Evolutionary conservation across 2,329 filamentous ascomycete species (phyloP).

Genomic region (Aspergillus melleus): DNA sequence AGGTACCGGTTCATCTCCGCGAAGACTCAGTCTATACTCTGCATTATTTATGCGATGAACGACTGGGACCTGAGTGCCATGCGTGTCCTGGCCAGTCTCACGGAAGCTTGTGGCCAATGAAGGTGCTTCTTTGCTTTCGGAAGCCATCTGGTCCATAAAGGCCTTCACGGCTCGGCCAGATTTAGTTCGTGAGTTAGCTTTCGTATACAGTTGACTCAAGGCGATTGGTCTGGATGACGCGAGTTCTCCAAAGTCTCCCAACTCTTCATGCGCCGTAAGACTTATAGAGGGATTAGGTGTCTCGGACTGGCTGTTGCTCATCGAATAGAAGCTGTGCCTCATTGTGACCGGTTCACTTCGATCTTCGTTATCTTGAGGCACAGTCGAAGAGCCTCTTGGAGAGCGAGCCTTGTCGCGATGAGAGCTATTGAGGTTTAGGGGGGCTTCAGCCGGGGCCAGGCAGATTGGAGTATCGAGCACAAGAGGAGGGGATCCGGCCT

Average conservation of each 20-base stretch:
- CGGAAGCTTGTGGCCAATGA: slow-evolving; percentile 1
- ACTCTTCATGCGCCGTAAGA: slow-evolving; percentile 10
- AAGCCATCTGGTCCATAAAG: slow-evolving; percentile 9
- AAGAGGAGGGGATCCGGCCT: neutral
- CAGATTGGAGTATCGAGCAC: neutral
- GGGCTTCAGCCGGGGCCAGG: neutral
- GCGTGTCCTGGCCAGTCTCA: slow-evolving; percentile 3
- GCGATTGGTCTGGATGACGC: slow-evolving; percentile 27
- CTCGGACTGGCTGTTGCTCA: neutral
- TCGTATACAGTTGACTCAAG: slow-evolving; percentile 20
- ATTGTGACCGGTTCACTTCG: neutral
- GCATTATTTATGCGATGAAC: slow-evolving; percentile 3
- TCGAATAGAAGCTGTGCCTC: neutral
- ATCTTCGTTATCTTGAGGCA: neutral
- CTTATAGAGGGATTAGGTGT: neutral
- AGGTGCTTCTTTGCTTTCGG: slow-evolving; percentile 3
- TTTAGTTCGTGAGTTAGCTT: slow-evolving; percentile 19
- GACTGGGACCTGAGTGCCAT: slow-evolving; percentile 11
- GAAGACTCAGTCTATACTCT: slow-evolving; percentile 1
- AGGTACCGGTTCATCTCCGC: neutral
- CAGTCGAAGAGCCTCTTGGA: neutral
- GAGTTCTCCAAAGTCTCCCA: slow-evolving; percentile 21
- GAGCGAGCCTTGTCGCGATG: neutral
- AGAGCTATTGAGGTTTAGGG: neutral
- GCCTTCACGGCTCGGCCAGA: slow-evolving; percentile 20